phyloP scores from a whole-genome alignment of 2,329 filamentous ascomycete species.

The Leptodontidium sp. region DNA sequence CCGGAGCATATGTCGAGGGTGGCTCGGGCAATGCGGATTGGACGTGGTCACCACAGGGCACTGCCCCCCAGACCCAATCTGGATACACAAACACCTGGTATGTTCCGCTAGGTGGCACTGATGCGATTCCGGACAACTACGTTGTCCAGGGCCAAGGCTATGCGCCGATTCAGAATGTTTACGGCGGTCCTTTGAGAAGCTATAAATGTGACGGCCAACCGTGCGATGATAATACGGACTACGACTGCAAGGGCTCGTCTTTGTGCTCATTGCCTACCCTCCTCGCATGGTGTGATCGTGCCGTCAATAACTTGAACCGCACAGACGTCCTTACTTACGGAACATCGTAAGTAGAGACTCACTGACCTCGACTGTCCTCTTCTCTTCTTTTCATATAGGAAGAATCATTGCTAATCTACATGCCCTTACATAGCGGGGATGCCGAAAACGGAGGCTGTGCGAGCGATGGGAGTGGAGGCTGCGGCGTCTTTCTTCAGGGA shows the following conservation, averaged over 20 bases:
- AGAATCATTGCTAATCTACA: too few relatives aligned
- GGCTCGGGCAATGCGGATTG: background rate
- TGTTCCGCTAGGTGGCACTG: background rate
- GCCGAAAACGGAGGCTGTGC: too few relatives aligned
- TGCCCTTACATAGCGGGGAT: too few relatives aligned
- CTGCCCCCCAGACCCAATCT: background rate
- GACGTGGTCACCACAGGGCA: background rate
- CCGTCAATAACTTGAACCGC: background rate
- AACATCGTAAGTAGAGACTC: background rate
- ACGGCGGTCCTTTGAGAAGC: background rate
- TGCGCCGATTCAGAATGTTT: background rate
- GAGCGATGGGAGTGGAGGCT: too few relatives aligned
- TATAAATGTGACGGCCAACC: conserved; percentile 3
- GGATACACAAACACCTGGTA: background rate
- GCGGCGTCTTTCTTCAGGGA: too few relatives aligned
- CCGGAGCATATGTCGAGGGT: background rate
- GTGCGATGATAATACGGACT: background rate
- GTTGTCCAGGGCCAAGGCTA: background rate
- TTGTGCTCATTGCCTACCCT: background rate
- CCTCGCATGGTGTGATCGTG: background rate
- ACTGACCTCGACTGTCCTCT: too few relatives aligned
- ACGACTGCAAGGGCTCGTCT: conserved; percentile 8
- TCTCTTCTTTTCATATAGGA: too few relatives aligned
- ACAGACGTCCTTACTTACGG: background rate
- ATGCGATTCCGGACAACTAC: background rate